These are phyloP conservation scores for Crataegus laevigata DNA, from an alignment of 306 rosid species.

Conservation along the genomic window DNA sequence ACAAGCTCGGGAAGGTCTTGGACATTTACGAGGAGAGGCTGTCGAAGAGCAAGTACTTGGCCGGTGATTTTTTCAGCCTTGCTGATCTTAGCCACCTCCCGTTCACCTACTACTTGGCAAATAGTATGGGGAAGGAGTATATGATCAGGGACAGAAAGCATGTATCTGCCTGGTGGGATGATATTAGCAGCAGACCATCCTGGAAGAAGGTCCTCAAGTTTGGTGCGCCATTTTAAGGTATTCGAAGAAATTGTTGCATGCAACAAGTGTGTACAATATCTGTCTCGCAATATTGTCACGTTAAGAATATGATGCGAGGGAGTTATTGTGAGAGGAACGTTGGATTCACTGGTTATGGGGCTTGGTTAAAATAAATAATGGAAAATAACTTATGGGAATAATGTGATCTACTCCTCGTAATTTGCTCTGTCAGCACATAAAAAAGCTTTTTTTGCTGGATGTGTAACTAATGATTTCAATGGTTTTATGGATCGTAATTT, in stretches of 20 bases:
- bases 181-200: slow-evolving; percentile 41
- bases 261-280: neutral
- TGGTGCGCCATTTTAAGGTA: neutral
- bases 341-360: neutral
- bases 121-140: slow-evolving; percentile 19
- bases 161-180: slow-evolving; percentile 49
- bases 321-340: neutral
- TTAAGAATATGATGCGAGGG: too few relatives aligned
- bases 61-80: slow-evolving; percentile 50
- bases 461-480: neutral
- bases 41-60: slow-evolving; percentile 43
- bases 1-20: slow-evolving; percentile 36
- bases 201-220: slow-evolving; percentile 35
- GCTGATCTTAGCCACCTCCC: slow-evolving; percentile 55
- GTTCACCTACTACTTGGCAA: slow-evolving; percentile 29
- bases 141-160: slow-evolving; percentile 28
- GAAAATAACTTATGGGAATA: neutral
- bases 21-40: slow-evolving; percentile 51
- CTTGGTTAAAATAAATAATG: neutral
- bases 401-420: neutral
- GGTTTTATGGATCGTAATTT: too few relatives aligned
- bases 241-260: neutral
- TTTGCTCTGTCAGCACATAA: neutral
- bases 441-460: neutral
- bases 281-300: neutral